These are phyloP conservation scores for Yarrowia osloensis DNA, from an alignment of 805 yeast genomes.

Conservation along the genomic window DNA sequence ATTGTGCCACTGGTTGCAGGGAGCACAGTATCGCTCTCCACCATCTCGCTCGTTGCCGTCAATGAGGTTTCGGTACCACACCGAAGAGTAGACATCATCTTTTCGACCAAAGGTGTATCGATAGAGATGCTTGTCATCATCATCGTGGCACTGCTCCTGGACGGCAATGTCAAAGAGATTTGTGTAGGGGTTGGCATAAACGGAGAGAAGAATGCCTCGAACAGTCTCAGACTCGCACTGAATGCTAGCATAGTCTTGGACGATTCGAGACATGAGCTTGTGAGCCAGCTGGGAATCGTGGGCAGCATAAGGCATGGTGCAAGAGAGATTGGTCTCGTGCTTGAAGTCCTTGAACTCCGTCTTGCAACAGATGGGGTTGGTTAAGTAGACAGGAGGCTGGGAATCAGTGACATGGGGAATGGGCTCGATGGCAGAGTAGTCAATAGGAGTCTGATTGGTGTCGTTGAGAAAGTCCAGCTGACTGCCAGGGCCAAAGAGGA, in stretches of 20 bases:
- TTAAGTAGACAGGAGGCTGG: neutral
- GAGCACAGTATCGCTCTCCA: slow-evolving; percentile 21
- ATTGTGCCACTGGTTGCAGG: slow-evolving; percentile 4
- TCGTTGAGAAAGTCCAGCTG: neutral
- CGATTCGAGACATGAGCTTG: neutral
- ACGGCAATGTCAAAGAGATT: neutral
- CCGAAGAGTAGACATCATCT: neutral
- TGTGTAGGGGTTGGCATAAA: slow-evolving; percentile 2
- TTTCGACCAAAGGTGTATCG: neutral
- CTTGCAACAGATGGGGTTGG: neutral
- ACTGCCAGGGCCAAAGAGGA: neutral
- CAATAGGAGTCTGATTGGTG: neutral
- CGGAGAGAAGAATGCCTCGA: neutral
- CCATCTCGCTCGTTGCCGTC: slow-evolving; percentile 3
- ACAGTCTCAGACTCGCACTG: slow-evolving; percentile 5
- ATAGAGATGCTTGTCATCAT: neutral
- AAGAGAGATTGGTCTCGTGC: neutral
- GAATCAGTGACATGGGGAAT: neutral
- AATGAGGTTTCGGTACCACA: slow-evolving; percentile 7
- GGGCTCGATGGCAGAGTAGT: neutral
- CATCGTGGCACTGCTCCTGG: neutral
- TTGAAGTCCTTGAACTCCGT: neutral
- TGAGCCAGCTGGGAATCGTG: neutral
- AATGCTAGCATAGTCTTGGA: neutral
- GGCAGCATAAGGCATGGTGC: neutral